Conservation (phyloP, 306 rosid species). For the Lathyrus aphaca region DNA sequence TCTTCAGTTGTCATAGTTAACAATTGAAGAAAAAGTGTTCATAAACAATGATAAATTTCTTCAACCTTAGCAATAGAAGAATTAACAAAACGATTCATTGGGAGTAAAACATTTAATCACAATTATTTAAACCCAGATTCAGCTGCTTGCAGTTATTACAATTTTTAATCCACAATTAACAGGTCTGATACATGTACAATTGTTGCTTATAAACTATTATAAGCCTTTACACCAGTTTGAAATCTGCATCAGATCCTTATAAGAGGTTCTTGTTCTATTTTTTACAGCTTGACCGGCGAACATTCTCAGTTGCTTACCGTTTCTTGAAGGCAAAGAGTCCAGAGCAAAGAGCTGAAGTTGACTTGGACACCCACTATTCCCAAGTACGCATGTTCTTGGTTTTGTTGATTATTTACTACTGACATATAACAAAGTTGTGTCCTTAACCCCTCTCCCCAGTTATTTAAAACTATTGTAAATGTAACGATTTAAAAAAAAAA, state of each 20-base stretch:
- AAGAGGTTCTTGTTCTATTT: conserved; percentile 1
- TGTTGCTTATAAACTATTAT: not conserved
- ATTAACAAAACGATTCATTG: not conserved
- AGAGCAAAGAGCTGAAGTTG: conserved; percentile 93
- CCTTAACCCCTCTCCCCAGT: conserved; percentile 14
- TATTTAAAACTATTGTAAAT: not conserved
- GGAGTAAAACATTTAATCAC: not conserved
- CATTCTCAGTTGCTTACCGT: conserved; percentile 74
- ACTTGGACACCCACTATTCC: conserved; percentile 96
- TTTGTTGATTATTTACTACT: conserved; percentile 33
- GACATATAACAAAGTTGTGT: conserved; percentile 18
- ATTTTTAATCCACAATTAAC: not conserved
- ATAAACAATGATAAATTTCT: not conserved
- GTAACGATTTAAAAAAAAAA: not conserved
- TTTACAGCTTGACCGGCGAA: conserved; percentile 68
- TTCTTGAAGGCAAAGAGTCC: conserved; percentile 93
- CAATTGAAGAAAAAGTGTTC: conserved; percentile 5
- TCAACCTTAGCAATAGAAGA: not conserved
- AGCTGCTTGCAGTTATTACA: not conserved
- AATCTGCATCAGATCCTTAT: conserved; percentile 19
- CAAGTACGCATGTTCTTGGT: conserved; percentile 49
- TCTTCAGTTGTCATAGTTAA: not conserved
- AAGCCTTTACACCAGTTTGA: not conserved
- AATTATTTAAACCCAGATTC: conserved; percentile 19
- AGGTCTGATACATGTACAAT: not conserved